These are phyloP conservation scores for Epicoccum sorghinum DNA, from an alignment of 2,329 filamentous ascomycete genomes.

Conservation along the genomic window DNA sequence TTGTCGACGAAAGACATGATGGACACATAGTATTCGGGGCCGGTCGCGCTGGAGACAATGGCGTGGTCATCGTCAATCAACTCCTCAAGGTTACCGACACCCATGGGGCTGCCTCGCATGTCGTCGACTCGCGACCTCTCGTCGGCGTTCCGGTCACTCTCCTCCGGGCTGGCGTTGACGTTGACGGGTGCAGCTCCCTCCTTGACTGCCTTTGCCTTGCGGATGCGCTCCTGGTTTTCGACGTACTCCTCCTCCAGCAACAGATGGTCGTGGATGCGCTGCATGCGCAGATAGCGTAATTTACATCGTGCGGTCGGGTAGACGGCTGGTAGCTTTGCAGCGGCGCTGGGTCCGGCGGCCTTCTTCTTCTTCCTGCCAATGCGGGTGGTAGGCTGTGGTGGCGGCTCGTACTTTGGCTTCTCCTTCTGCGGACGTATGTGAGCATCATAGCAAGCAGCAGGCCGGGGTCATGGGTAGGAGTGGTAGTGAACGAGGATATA, in stretches of 20 bases:
- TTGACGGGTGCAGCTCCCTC: constrained; percentile 62
- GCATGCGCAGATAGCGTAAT: constrained; percentile 94
- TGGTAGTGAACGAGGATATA: not conserved
- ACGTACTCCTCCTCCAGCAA: constrained; percentile 98
- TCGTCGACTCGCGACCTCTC: constrained; percentile 95
- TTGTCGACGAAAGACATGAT: constrained; percentile 99
- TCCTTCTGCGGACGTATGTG: constrained; percentile 73
- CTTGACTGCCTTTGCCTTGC: constrained; percentile 78
- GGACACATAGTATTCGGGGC: constrained; percentile 98
- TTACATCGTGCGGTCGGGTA: constrained; percentile 98
- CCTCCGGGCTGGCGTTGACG: constrained; percentile 69
- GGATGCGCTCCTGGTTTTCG: constrained; percentile 95
- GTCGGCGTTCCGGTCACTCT: constrained; percentile 87
- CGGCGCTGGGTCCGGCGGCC: constrained; percentile 88
- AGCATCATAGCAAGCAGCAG: constrained; percentile 19
- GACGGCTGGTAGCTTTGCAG: constrained; percentile 91
- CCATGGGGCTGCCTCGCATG: constrained; percentile 98
- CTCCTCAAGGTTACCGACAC: constrained; percentile 95
- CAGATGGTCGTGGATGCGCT: constrained; percentile 96
- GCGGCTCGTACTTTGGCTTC: constrained; percentile 99
- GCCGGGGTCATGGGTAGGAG: not conserved
- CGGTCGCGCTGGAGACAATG: constrained; percentile 96
- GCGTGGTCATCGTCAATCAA: constrained; percentile 99
- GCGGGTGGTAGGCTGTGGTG: constrained; percentile 93
- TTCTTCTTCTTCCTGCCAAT: constrained; percentile 99